A percentile compares a stretch with the other conserved stretches of the same genome.
Evolutionary conservation across 2,329 filamentous ascomycete genomes (phyloP).

Genomic region (Aspergillus sp.): DNA sequence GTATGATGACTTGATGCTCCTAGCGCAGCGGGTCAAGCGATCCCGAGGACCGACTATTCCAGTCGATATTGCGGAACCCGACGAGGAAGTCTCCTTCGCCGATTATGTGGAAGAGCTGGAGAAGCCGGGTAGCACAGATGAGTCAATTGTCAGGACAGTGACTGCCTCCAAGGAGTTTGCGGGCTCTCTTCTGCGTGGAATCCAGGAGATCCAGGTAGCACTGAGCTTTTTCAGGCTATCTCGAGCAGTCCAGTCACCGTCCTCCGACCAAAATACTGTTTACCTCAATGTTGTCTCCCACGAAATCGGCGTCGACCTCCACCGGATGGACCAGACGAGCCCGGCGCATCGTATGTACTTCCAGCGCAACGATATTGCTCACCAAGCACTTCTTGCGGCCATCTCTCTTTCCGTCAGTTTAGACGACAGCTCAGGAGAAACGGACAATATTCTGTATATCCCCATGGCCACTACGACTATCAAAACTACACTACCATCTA

Average conservation of each 20-base stretch:
- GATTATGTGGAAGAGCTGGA: slow-evolving; percentile 75
- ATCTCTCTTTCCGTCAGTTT: slow-evolving; percentile 89
- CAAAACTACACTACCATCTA: slow-evolving; percentile 90
- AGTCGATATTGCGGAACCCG: slow-evolving; percentile 42
- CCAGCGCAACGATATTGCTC: slow-evolving; percentile 84
- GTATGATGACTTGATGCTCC: slow-evolving; percentile 74
- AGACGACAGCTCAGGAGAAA: slow-evolving; percentile 82
- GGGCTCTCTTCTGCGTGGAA: slow-evolving; percentile 82
- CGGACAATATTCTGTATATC: slow-evolving; percentile 85
- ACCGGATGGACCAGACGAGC: slow-evolving; percentile 86
- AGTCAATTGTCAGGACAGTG: slow-evolving; percentile 75
- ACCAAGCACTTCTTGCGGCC: slow-evolving; percentile 88
- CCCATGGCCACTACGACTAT: slow-evolving; percentile 97
- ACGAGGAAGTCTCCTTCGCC: slow-evolving; percentile 64
- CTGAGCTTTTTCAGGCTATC: slow-evolving; percentile 87
- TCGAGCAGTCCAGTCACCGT: slow-evolving; percentile 70
- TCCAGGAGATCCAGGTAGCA: slow-evolving; percentile 95
- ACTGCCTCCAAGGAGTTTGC: slow-evolving; percentile 92
- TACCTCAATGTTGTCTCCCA: slow-evolving; percentile 91
- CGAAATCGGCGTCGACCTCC: slow-evolving; percentile 88
- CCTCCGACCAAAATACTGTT: slow-evolving; percentile 67
- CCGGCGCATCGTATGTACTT: slow-evolving; percentile 99
- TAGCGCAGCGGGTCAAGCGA: slow-evolving; percentile 33
- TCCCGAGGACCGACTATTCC: slow-evolving; percentile 36
- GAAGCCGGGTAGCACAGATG: slow-evolving; percentile 63